Evolutionary conservation across 2,329 filamentous ascomycete genomes (phyloP).

Genomic region (Cladophialophora bantiana): DNA sequence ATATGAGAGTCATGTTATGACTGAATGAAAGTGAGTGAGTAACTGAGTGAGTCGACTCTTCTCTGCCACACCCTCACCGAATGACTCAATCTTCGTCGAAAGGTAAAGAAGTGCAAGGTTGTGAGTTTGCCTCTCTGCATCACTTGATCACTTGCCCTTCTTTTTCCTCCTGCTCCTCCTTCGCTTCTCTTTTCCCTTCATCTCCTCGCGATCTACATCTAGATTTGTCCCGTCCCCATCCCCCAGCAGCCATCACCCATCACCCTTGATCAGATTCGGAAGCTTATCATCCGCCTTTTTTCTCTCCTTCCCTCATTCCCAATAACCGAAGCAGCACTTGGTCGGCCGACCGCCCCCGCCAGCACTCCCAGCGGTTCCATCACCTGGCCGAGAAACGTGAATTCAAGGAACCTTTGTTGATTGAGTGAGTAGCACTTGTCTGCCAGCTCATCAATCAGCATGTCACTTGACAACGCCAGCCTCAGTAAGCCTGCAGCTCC

Average conservation of each 20-base stretch:
- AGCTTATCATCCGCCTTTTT: background rate
- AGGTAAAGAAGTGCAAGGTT: background rate
- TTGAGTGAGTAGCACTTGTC: background rate
- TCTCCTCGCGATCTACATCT: conserved; percentile 1
- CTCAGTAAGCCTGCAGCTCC: conserved; percentile 29
- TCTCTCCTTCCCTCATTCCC: background rate
- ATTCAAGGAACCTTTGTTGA: conserved; percentile 8
- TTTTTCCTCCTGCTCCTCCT: conserved; percentile 10
- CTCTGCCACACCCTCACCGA: background rate
- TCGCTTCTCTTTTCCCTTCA: conserved; percentile 12
- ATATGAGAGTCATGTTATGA: background rate
- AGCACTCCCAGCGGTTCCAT: background rate
- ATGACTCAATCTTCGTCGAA: background rate
- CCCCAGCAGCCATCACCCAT: background rate
- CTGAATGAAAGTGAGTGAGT: background rate
- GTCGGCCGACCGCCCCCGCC: background rate
- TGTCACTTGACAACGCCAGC: conserved; percentile 33
- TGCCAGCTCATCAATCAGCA: conserved; percentile 31
- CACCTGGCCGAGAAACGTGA: conserved; percentile 1
- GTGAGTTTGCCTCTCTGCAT: background rate
- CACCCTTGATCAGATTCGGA: conserved; percentile 5
- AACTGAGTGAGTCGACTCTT: background rate
- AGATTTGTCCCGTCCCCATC: background rate
- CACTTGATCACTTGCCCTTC: conserved; percentile 20
- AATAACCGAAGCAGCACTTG: conserved; percentile 5